Percentiles rank a stretch among this genome's conserved stretches.
Evolutionary conservation across 495 filamentous ascomycete genomes (phyloP).

Genomic region (Aspergillus asperescens): DNA sequence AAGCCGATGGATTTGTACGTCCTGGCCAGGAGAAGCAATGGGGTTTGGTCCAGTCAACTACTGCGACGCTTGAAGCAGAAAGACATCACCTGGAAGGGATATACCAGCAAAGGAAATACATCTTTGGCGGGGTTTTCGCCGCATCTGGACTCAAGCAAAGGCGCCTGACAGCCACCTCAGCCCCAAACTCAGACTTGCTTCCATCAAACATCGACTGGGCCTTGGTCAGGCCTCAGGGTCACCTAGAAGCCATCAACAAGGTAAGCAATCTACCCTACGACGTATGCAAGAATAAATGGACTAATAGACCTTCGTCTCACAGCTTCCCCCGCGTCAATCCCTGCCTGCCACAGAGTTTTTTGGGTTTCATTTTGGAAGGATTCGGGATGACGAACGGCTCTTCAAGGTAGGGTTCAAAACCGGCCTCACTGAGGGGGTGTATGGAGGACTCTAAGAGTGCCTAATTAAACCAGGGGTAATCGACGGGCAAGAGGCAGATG

Average conservation of each 20-base stretch:
- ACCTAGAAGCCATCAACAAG: not conserved
- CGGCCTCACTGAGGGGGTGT: not conserved
- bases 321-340: not conserved
- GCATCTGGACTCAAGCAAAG: not conserved
- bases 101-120: not conserved
- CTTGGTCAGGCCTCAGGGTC: not conserved
- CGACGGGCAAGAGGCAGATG: not conserved
- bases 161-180: not conserved
- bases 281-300: not conserved
- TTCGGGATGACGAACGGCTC: not conserved
- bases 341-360: not conserved
- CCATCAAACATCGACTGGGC: constrained; percentile 5
- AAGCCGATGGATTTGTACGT: not conserved
- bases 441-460: not conserved
- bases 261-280: not conserved
- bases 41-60: not conserved
- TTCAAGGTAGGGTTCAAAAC: not conserved
- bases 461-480: not conserved
- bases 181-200: no score
- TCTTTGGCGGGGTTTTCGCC: not conserved
- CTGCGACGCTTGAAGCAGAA: not conserved
- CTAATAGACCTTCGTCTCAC: not conserved
- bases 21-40: not conserved
- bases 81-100: not conserved
- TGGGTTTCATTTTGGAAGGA: not conserved